phyloP scores from a whole-genome alignment of 345 rosid species.

The Linum usitatissimum region DNA sequence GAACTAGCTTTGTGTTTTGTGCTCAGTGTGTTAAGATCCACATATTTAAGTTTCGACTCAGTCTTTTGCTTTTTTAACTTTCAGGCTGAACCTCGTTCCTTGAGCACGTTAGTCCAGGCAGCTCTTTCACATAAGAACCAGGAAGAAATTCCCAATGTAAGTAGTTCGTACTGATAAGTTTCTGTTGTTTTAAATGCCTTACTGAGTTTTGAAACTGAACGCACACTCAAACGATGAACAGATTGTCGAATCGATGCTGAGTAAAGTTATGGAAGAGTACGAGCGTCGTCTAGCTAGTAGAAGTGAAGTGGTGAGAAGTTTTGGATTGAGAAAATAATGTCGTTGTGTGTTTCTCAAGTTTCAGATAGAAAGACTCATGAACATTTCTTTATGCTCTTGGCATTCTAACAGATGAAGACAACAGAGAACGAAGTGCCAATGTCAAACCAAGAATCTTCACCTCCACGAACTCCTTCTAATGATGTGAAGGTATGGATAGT shows the following conservation, averaged over 20 bases:
- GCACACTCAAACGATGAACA: constrained; percentile 4
- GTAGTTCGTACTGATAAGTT: neutral
- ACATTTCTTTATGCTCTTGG: neutral
- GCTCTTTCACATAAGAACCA: constrained; percentile 21
- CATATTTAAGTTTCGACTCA: neutral
- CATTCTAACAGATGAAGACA: constrained; percentile 34
- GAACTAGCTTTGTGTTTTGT: constrained; percentile 1
- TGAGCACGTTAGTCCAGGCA: constrained; percentile 18
- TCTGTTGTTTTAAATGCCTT: neutral
- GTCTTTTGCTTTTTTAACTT: neutral
- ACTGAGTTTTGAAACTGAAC: neutral
- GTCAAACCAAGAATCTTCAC: constrained; percentile 16
- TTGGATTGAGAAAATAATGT: too few species aligned
- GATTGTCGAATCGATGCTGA: constrained; percentile 26
- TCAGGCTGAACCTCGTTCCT: constrained; percentile 16
- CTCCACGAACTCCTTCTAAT: constrained; percentile 21
- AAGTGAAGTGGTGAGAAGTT: constrained; percentile 16
- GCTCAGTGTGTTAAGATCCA: neutral
- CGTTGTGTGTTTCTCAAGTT: neutral
- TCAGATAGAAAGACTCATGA: neutral
- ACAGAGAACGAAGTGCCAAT: constrained; percentile 24
- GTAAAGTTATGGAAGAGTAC: constrained; percentile 22
- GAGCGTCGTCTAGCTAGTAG: constrained; percentile 14
- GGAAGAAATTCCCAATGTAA: constrained; percentile 25
- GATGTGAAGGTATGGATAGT: constrained; percentile 26